phyloP scores from a whole-genome alignment of 192 early-diverging fungal species.

The Backusella sp. region DNA sequence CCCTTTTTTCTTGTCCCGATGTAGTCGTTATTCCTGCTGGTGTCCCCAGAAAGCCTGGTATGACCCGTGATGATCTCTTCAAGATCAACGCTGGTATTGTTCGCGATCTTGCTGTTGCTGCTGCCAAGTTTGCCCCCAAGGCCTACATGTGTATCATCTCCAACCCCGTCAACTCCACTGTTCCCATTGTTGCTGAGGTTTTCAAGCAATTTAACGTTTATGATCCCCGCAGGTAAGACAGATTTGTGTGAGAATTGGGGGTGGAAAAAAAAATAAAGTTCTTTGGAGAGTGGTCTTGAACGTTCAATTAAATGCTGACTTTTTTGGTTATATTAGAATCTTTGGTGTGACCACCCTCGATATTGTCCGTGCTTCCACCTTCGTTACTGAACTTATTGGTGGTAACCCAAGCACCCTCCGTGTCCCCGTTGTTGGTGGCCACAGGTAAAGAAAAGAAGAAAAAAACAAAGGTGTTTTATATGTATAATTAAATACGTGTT shows the following conservation, averaged over 20 bases:
- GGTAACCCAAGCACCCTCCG: slow-evolving; percentile 64
- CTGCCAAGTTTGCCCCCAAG: slow-evolving; percentile 54
- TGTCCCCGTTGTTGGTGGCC: slow-evolving; percentile 92
- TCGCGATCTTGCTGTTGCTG: slow-evolving; percentile 73
- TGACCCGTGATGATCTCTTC: slow-evolving; percentile 99
- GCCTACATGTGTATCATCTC: slow-evolving; percentile 75
- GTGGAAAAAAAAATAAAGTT: slow-evolving; percentile 1
- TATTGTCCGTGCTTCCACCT: slow-evolving; percentile 95
- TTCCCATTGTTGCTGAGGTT: slow-evolving; percentile 91
- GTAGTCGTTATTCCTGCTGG: slow-evolving; percentile 95
- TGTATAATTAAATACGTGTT: too few relatives aligned
- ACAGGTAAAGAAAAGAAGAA: slow-evolving; percentile 26
- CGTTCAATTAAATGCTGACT: slow-evolving; percentile 6
- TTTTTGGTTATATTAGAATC: slow-evolving; percentile 49
- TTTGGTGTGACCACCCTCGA: slow-evolving; percentile 99
- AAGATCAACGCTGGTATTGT: slow-evolving; percentile 96
- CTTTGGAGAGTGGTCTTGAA: background rate
- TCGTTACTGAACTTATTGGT: slow-evolving; percentile 81
- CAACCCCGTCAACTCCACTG: slow-evolving; percentile 98
- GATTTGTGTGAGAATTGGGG: background rate
- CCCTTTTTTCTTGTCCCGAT: background rate
- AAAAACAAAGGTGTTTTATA: too few relatives aligned
- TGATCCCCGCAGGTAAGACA: slow-evolving; percentile 52
- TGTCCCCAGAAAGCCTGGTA: slow-evolving; percentile 98
- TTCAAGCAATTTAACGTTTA: slow-evolving; percentile 83